Evolutionary conservation across 192 early-diverging fungal genomes (phyloP), one percentile per base, ranked within the genome.

Genomic region (Allomyces arbusculus): DNA sequence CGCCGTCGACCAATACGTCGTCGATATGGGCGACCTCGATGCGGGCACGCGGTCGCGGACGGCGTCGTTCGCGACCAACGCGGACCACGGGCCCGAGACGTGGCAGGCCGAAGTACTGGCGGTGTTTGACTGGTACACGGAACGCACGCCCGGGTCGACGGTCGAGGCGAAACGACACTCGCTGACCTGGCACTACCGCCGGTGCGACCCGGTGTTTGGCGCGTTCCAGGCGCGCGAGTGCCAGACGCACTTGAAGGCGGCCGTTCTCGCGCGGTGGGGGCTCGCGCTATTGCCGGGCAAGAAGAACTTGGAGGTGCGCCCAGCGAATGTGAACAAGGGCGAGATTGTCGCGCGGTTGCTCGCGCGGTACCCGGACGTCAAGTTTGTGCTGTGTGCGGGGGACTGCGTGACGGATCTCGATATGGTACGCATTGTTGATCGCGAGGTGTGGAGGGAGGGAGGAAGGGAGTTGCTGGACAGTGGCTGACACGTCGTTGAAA

Each of bases 361-460:
- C 23, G 68, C 69, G 7, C 74, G 70, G 58, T 74, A 82, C 44
- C 80, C 84, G 20, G 81, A 82, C 6, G 82, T 80, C 65, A 91
- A 92, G 63, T 99, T 99, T 80, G 83, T 94, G 1, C 76, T 94
- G 24, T 97, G 95, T 72, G 90, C 87, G n/a, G 94, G 96, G 23
- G 93, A 97, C 70, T 94, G 95, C 78, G 86, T 88, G 73, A 97
- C 94, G 1, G 96, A 97, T 70, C 93, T 97, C 72, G 94, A 95
- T 72, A 97, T 99, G 92, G 97, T 98, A 72, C 80, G 80, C 8
- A 28, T 28, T 28, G n/a, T n/a, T 28, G 26, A 4, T 28, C 26
- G 33, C 33, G 33, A 3, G 33, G 33, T 40, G 33, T 40, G 4
- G 4, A 8, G 33, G 33, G 8, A 40, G 33, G 26, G 26, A 28